phyloP scores from a whole-genome alignment of 345 rosid species.

The Sisymbrium altissimum region DNA sequence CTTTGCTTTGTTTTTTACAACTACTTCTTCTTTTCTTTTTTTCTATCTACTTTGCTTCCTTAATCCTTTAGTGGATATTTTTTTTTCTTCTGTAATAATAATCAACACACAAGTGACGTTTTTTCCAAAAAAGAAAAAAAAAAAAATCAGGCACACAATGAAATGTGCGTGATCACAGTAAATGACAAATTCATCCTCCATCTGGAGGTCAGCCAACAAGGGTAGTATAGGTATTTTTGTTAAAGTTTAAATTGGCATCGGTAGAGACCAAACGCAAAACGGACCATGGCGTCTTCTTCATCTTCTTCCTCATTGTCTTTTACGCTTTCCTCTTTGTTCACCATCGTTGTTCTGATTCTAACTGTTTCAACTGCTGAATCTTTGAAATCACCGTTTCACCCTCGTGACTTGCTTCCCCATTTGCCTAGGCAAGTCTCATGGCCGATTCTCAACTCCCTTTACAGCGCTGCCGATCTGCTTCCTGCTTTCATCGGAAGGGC shows the following conservation, averaged over 20 bases:
- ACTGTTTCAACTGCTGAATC: constrained; percentile 23
- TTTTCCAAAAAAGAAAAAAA: not conserved
- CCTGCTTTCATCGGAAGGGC: constrained; percentile 87
- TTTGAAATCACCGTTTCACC: constrained; percentile 53
- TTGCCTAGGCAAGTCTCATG: constrained; percentile 74
- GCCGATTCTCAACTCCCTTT: constrained; percentile 70
- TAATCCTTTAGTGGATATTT: constrained; percentile 1
- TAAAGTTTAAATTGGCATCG: not conserved
- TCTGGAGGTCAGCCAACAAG: not conserved
- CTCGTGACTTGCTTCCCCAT: constrained; percentile 68
- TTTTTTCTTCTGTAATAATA: not conserved
- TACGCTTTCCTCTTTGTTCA: constrained; percentile 20
- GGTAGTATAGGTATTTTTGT: not conserved
- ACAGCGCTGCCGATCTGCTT: constrained; percentile 65
- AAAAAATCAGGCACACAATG: not conserved
- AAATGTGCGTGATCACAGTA: constrained; percentile 4
- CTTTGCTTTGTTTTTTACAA: not conserved
- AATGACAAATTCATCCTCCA: not conserved
- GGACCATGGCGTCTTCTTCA: constrained; percentile 23
- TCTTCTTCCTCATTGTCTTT: constrained; percentile 14
- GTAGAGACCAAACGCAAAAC: constrained; percentile 13
- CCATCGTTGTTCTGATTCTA: constrained; percentile 6
- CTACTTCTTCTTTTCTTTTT: not conserved
- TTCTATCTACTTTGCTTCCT: not conserved
- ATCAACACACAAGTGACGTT: not conserved